Conservation (phyloP, 2,329 filamentous ascomycete genomes). For the Phialophora tarda region DNA sequence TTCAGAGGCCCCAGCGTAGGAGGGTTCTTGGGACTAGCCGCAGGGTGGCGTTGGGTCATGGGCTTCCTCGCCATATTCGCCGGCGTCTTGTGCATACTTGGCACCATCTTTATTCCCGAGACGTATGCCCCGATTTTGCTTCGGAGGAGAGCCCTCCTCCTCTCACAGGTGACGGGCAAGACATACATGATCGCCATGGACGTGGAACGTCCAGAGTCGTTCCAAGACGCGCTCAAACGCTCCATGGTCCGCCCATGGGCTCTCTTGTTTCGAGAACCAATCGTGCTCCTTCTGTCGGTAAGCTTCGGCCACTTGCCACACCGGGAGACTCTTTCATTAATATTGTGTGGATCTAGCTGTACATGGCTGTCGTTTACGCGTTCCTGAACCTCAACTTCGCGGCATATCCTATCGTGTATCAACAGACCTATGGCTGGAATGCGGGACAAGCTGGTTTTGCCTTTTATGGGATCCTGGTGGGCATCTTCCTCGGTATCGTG, state of each 20-base stretch:
- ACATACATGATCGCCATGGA: slow-evolving; percentile 1
- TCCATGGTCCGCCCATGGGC: slow-evolving; percentile 1
- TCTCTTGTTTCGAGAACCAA: not conserved
- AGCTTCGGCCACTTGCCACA: not conserved
- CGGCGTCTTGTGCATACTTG: not conserved
- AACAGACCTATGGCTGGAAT: slow-evolving; percentile 2
- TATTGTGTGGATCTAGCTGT: not conserved
- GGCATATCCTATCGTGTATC: not conserved
- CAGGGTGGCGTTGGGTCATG: not conserved
- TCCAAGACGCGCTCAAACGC: slow-evolving; percentile 1
- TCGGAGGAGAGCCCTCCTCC: not conserved
- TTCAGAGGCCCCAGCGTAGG: not conserved
- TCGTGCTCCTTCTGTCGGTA: not conserved
- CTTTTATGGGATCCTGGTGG: not conserved
- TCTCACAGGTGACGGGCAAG: not conserved
- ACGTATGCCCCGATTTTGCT: slow-evolving; percentile 1
- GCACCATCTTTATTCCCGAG: not conserved
- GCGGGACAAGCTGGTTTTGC: not conserved
- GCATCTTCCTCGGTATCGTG: not conserved
- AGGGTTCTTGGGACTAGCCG: not conserved
- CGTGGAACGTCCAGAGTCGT: not conserved
- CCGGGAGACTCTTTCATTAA: not conserved
- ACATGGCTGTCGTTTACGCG: slow-evolving; percentile 1
- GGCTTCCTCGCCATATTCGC: not conserved
- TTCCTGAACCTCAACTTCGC: slow-evolving; percentile 1